Evolutionary conservation across 2,329 filamentous ascomycete species (phyloP).

Genomic region (Aphanoascus verrucosus): DNA sequence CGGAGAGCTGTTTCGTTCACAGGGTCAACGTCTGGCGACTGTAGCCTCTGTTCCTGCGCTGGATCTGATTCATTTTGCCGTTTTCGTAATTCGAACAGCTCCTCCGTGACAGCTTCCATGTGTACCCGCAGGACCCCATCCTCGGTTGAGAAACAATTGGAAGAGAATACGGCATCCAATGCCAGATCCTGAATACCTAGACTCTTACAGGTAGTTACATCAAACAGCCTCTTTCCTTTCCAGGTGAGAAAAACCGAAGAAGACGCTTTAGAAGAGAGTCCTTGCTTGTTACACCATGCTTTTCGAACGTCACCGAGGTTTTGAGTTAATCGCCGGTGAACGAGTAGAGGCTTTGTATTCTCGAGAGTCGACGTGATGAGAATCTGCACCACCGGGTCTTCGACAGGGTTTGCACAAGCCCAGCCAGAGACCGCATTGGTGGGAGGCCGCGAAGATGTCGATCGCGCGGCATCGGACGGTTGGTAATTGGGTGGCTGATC

Average conservation of each 20-base stretch:
- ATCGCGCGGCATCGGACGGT: background rate
- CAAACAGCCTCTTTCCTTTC: constrained; percentile 61
- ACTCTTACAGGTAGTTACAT: constrained; percentile 60
- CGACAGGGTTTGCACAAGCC: constrained; percentile 6
- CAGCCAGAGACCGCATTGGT: background rate
- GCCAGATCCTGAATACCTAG: constrained; percentile 49
- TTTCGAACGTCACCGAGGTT: constrained; percentile 55
- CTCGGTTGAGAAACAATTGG: constrained; percentile 39
- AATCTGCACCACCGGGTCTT: constrained; percentile 49
- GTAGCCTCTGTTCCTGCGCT: constrained; percentile 20
- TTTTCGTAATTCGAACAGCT: constrained; percentile 40
- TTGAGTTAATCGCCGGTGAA: constrained; percentile 57
- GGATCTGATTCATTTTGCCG: constrained; percentile 16
- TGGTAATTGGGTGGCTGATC: background rate
- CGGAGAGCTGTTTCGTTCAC: constrained; percentile 26
- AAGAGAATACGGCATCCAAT: constrained; percentile 26
- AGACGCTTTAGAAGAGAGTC: constrained; percentile 40
- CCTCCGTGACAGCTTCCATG: constrained; percentile 65
- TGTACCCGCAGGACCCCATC: constrained; percentile 52
- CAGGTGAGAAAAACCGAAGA: constrained; percentile 65
- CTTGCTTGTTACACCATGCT: constrained; percentile 58
- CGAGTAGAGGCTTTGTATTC: constrained; percentile 49
- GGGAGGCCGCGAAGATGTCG: background rate
- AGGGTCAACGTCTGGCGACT: constrained; percentile 13
- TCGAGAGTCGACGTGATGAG: constrained; percentile 59